These are phyloP conservation scores for Flaveria bidentis DNA, from an alignment of 129 eudicot genomes.

Conservation along the genomic window DNA sequence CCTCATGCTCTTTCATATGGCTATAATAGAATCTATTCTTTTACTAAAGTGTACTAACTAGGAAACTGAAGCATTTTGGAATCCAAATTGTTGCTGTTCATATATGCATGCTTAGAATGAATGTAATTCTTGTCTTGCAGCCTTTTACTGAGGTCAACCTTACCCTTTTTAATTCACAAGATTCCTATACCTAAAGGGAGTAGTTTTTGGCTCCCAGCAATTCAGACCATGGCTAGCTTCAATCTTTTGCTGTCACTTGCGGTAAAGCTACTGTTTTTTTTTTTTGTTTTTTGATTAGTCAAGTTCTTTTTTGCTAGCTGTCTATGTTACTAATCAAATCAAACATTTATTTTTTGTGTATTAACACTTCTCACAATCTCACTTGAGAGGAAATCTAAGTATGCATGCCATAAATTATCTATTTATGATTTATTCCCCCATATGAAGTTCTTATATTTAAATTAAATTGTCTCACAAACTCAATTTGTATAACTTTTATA, in stretches of 20 bases:
- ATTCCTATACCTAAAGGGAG: conserved; percentile 79
- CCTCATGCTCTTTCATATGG: background rate
- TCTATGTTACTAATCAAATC: background rate
- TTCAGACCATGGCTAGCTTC: conserved; percentile 83
- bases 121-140: conserved; percentile 44
- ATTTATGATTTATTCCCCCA: background rate
- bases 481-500: background rate
- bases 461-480: background rate
- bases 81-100: conserved; percentile 10
- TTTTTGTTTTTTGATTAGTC: background rate
- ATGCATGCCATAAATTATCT: background rate
- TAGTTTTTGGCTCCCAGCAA: conserved; percentile 78
- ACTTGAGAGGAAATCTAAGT: background rate
- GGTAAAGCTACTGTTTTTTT: conserved; percentile 42
- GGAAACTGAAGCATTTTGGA: conserved; percentile 10
- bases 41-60: background rate
- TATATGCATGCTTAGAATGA: conserved; percentile 20
- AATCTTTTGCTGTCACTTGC: conserved; percentile 65
- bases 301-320: background rate
- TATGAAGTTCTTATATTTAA: background rate
- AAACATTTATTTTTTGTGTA: background rate
- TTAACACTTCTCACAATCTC: background rate
- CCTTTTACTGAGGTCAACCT: conserved; percentile 61
- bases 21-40: background rate
- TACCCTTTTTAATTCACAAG: conserved; percentile 70